Conservation (phyloP, 2,329 filamentous ascomycete species). For the Sclerotinia minor region DNA sequence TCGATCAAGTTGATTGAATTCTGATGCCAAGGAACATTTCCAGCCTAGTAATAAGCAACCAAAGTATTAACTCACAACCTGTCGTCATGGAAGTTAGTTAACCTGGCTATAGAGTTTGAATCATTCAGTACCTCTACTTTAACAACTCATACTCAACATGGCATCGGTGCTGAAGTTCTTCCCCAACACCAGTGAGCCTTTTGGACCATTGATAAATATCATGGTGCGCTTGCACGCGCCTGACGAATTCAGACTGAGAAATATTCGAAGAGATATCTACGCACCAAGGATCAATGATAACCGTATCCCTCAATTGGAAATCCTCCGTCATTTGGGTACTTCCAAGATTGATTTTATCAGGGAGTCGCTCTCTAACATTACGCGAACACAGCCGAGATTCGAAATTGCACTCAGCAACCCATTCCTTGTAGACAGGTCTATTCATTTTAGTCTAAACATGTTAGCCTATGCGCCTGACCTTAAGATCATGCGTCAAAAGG, state of each 20-base stretch:
- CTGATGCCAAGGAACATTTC: not conserved
- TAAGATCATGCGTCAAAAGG: not conserved
- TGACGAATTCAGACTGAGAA: not conserved
- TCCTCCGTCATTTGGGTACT: not conserved
- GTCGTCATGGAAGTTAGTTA: not conserved
- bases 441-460: not conserved
- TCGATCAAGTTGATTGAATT: not conserved
- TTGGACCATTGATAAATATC: not conserved
- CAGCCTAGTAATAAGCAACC: not conserved
- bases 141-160: not conserved
- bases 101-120: not conserved
- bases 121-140: not conserved
- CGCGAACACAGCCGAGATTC: not conserved
- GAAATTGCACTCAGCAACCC: not conserved
- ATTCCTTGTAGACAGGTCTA: conserved; percentile 1
- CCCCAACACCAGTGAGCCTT: not conserved
- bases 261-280: not conserved
- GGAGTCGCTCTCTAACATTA: not conserved
- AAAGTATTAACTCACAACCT: not conserved
- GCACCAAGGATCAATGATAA: not conserved
- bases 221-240: not conserved
- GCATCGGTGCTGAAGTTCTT: not conserved
- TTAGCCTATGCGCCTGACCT: conserved; percentile 1
- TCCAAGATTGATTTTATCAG: not conserved
- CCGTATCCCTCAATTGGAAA: not conserved